Conservation (phyloP, 371 early-diverging fungal species). For the Blakeslea trispora region DNA sequence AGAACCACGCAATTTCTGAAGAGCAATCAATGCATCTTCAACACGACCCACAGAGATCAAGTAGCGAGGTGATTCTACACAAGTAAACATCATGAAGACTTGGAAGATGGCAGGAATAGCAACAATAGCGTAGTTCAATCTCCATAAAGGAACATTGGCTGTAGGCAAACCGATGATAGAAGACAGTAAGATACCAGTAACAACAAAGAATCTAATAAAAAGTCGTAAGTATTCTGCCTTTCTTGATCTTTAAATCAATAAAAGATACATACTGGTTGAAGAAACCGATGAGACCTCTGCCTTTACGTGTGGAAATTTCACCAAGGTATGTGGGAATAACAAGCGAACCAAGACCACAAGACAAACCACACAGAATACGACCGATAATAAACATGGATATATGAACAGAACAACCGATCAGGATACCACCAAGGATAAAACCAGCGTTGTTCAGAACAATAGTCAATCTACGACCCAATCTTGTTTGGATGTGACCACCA, state of each 20-base stretch:
- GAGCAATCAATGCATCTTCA: conserved; percentile 56
- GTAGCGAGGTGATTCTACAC: conserved; percentile 81
- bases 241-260: no score
- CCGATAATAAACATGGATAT: conserved; percentile 73
- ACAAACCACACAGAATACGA: conserved; percentile 79
- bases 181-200: conserved; percentile 73
- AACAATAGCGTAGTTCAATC: conserved; percentile 63
- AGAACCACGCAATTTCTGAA: conserved; percentile 55
- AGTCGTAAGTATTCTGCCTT: no score
- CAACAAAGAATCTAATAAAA: conserved; percentile 50
- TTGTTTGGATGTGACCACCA: conserved; percentile 60
- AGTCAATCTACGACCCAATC: conserved; percentile 64
- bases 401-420: conserved; percentile 60
- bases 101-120: conserved; percentile 74
- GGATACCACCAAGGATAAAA: conserved; percentile 64
- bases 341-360: conserved; percentile 79
- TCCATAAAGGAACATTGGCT: conserved; percentile 68
- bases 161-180: conserved; percentile 65
- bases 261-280: conserved; percentile 72
- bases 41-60: conserved; percentile 58
- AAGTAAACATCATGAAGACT: conserved; percentile 62
- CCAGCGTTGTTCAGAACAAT: conserved; percentile 63
- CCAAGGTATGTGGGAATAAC: conserved; percentile 82
- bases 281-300: conserved; percentile 71
- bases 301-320: conserved; percentile 73